These are phyloP conservation scores for Diutina catenulata DNA, from an alignment of 1,139 yeast genomes.

Conservation along the genomic window DNA sequence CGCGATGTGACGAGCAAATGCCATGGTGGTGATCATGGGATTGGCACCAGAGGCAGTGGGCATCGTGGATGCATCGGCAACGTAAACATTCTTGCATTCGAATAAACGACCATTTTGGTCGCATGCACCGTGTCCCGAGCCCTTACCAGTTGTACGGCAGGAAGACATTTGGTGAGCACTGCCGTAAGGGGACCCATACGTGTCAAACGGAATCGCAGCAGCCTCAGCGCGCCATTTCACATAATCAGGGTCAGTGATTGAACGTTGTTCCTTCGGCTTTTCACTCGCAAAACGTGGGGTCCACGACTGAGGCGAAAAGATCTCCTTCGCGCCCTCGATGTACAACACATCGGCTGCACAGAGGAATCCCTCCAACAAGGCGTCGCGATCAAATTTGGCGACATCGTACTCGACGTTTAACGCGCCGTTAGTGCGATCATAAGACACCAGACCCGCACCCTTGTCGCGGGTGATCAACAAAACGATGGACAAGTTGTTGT, in stretches of 20 bases:
- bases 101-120: constrained; percentile 37
- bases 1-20: constrained; percentile 27
- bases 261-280: constrained; percentile 32
- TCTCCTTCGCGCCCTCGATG: constrained; percentile 39
- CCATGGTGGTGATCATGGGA: constrained; percentile 37
- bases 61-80: constrained; percentile 46
- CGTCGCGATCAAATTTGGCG: constrained; percentile 31
- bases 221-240: constrained; percentile 30
- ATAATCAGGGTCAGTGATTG: constrained; percentile 33
- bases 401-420: constrained; percentile 30
- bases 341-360: constrained; percentile 36
- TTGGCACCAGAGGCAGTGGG: constrained; percentile 54
- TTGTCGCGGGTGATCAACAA: constrained; percentile 42
- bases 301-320: constrained; percentile 26
- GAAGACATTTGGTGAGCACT: constrained; percentile 54
- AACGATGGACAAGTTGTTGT: constrained; percentile 28
- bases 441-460: constrained; percentile 28
- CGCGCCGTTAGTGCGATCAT: constrained; percentile 26
- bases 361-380: constrained; percentile 29
- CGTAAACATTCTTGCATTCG: constrained; percentile 41
- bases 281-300: constrained; percentile 27
- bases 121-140: constrained; percentile 37
- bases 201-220: constrained; percentile 16
- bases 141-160: constrained; percentile 43
- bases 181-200: constrained; percentile 26